Conservation (phyloP, 2,329 filamentous ascomycete species). For the Cryphonectria japonica region DNA sequence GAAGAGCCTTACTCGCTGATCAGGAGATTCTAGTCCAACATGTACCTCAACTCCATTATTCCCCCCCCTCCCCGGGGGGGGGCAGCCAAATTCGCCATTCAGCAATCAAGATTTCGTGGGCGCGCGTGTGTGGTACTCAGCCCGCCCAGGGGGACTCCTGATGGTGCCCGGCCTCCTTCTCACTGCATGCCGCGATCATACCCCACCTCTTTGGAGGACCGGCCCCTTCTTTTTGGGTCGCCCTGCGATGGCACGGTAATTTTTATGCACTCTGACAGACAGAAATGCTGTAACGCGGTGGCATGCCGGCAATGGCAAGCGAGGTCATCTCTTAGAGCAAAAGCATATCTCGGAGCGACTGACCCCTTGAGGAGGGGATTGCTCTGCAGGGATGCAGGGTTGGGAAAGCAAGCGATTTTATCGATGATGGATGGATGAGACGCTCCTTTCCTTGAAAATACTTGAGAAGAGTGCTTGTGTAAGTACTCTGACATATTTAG, state of each 20-base stretch:
- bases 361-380: background rate
- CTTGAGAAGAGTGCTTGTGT: background rate
- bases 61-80: background rate
- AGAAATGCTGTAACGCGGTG: background rate
- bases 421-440: background rate
- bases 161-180: background rate
- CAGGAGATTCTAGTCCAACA: background rate
- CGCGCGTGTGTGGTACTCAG: background rate
- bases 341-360: background rate
- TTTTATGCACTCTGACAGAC: background rate
- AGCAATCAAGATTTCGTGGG: background rate
- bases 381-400: background rate
- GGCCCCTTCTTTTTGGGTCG: background rate
- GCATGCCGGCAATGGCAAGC: constrained; percentile 2
- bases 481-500: too few relatives aligned
- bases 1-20: background rate
- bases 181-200: background rate
- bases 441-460: background rate
- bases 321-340: background rate
- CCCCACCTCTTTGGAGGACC: background rate
- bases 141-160: background rate
- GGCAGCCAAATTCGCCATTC: background rate
- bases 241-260: background rate
- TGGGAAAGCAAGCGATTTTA: background rate
- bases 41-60: background rate